Evolutionary conservation across 805 yeast species (phyloP), one percentile per base, ranked within the genome.

Genomic region (Yamadazyma philogaea): DNA sequence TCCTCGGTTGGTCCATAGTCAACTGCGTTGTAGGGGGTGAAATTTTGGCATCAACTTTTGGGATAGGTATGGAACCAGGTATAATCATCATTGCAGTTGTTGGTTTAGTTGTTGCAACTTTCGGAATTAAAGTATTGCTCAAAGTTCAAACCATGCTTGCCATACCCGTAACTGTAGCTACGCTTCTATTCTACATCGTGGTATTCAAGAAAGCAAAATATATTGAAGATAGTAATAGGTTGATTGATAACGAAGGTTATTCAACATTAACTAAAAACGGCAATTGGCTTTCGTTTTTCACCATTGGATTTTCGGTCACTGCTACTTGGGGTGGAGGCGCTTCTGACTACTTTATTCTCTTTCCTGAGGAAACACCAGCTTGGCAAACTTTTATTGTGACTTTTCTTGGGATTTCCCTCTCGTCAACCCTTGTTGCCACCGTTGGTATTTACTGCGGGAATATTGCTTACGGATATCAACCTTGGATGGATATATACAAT

Each of bases 11-110:
- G 70, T 60, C 67, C 5, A 63, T 65, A 16, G 68, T 65, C 7
- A 65, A 65, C 41, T 63, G 68, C 45, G 67, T 65, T 4, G 47
- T 65, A 7, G 70, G 70, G 2, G 70, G 70, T n/a, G 60, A 65
- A 39, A 53, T 66, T 3, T 52, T 65, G 26, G 50, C 55, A 1
- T 52, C 62, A 10, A 50, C 66, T 16, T 55, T 60, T 28, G 54
- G 59, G 24, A 49, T 50, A 12, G 59, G 61, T 1, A 47, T 64
- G 22, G 52, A 55, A 21, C 64, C 56, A 3, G 69, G 70, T 4
- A 65, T 66, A 28, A 52, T 63, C 3, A 48, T 65, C 4, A 53
- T 64, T 19, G 46, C 59, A 5, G 45, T 62, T 2, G 55, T 52
- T 1, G 56, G 64, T 34, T 51, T 61, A 35, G 48, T 62, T 6